Conservation (phyloP, 75 land plant genomes). For the Sequoia sempervirens region DNA sequence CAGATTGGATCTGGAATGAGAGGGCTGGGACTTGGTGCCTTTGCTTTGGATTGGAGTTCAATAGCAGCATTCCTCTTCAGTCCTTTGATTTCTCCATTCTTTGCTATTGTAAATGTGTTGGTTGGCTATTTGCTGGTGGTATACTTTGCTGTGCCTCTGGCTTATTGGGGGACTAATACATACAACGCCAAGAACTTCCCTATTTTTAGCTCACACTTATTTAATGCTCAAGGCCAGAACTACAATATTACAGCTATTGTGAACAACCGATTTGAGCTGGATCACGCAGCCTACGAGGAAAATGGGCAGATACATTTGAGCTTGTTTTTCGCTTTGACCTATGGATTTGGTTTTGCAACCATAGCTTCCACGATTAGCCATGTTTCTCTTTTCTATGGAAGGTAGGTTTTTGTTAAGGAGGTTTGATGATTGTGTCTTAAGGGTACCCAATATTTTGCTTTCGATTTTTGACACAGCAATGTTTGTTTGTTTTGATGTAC, state of each 20-base stretch:
- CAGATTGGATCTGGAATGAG: conserved; percentile 75
- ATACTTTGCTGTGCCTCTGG: conserved; percentile 46
- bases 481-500: no score
- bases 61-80: conserved; percentile 67
- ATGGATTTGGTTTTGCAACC: conserved; percentile 26
- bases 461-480: no score
- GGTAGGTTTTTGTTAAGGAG: conserved; percentile 6
- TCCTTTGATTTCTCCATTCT: conserved; percentile 70
- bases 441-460: not conserved
- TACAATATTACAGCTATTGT: conserved; percentile 62
- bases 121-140: conserved; percentile 48
- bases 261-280: conserved; percentile 61
- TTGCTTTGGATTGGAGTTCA: conserved; percentile 66
- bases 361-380: no score
- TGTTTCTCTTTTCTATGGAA: no score
- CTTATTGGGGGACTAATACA: conserved; percentile 54
- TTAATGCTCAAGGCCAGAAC: conserved; percentile 36
- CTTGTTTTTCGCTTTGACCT: conserved; percentile 69
- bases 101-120: conserved; percentile 61
- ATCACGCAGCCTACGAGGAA: conserved; percentile 32
- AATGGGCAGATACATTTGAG: conserved; percentile 61
- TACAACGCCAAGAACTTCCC: conserved; percentile 68
- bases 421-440: not conserved
- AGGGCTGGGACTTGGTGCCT: conserved; percentile 72
- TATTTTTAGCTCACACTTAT: conserved; percentile 56